These are phyloP conservation scores for Adansonia grandidieri DNA, from an alignment of 441 rosid genomes.

Conservation along the genomic window DNA sequence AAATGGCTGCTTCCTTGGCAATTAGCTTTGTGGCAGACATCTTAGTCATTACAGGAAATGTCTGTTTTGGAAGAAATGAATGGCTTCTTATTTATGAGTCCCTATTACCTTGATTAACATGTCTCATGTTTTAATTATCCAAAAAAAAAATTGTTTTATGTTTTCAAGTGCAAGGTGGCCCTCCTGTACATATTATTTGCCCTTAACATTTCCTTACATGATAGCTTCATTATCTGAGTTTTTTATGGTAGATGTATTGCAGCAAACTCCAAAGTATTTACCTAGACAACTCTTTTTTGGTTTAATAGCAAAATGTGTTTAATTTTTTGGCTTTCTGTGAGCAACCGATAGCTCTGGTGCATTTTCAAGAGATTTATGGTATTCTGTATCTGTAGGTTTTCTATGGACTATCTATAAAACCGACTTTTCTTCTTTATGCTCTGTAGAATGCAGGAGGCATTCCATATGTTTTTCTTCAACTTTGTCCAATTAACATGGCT, in stretches of 20 bases:
- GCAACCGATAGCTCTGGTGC: neutral
- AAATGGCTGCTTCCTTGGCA: neutral
- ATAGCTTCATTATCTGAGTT: neutral
- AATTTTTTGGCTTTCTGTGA: neutral
- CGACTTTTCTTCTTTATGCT: neutral
- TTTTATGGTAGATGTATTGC: neutral
- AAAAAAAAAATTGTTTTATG: too few species aligned
- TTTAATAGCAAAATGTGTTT: neutral
- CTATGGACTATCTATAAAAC: neutral
- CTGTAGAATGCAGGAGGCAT: neutral
- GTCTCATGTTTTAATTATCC: neutral
- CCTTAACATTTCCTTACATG: neutral
- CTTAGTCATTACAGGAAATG: neutral
- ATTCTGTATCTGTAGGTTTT: neutral
- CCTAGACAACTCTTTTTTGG: neutral
- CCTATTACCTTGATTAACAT: neutral
- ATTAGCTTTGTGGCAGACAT: neutral
- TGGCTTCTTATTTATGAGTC: neutral
- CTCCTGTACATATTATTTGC: neutral
- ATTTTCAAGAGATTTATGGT: neutral
- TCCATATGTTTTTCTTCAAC: constrained; percentile 1
- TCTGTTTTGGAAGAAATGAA: constrained; percentile 11
- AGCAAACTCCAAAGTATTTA: neutral
- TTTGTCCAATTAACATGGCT: neutral
- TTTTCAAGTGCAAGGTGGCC: neutral